Evolutionary conservation across 169 alveolate genomes (phyloP).

Genomic region (Toxoplasma gondii): DNA sequence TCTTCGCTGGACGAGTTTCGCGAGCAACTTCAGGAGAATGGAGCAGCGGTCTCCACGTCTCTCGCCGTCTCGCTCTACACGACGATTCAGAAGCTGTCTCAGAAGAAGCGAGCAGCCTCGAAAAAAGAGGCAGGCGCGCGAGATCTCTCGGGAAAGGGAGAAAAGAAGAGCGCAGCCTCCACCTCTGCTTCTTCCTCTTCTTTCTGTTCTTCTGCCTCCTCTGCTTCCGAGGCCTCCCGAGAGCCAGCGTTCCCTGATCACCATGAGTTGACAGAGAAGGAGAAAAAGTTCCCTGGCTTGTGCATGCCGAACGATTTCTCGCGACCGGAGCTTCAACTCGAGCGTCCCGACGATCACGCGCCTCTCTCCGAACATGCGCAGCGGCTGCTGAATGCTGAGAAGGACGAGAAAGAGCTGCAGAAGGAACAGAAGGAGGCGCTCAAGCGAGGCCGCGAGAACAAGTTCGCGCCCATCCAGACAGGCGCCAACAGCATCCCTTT

Average conservation of each 20-base stretch:
- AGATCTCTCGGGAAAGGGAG: not conserved
- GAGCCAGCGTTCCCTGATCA: slow-evolving; percentile 4
- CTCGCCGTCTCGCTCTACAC: slow-evolving; percentile 71
- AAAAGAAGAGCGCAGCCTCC: not conserved
- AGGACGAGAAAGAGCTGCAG: slow-evolving; percentile 66
- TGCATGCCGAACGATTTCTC: slow-evolving; percentile 59
- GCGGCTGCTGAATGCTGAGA: slow-evolving; percentile 62
- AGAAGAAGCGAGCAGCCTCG: not conserved
- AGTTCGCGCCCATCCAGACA: not conserved
- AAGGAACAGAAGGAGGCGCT: slow-evolving; percentile 62
- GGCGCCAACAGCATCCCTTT: slow-evolving; percentile 61
- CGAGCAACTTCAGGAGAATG: slow-evolving; percentile 56
- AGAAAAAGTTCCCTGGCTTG: slow-evolving; percentile 67
- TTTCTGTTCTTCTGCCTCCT: not conserved
- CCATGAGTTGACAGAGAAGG: slow-evolving; percentile 59
- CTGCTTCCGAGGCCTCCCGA: not conserved
- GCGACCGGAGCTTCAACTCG: slow-evolving; percentile 65
- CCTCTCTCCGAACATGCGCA: slow-evolving; percentile 50
- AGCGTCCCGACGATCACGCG: slow-evolving; percentile 62
- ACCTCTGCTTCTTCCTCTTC: not conserved
- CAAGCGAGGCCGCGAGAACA: slow-evolving; percentile 25
- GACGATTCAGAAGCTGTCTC: slow-evolving; percentile 52
- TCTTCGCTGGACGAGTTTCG: slow-evolving; percentile 56
- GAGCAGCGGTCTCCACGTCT: slow-evolving; percentile 67
- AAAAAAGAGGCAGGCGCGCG: not conserved